Percentiles rank a stretch among this genome's conserved stretches.
Evolutionary conservation across 2,329 filamentous ascomycete genomes (phyloP).

Genomic region (Aspergillus japonicus): DNA sequence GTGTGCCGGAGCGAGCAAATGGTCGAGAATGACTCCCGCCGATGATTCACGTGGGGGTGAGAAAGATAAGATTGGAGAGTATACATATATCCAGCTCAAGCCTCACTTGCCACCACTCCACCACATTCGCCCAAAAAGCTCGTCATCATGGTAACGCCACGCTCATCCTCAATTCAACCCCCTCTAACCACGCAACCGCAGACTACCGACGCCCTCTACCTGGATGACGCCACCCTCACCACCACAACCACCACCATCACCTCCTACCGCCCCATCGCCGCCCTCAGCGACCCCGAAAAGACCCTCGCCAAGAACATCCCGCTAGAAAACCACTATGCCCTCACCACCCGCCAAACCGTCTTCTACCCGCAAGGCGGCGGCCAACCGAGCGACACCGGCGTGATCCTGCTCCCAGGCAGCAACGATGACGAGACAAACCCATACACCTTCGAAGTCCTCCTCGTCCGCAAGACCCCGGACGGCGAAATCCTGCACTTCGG

Average conservation of each 20-base stretch:
- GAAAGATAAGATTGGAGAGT: background rate
- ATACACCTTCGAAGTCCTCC: constrained; percentile 22
- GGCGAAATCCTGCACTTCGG: constrained; percentile 30
- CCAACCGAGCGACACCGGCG: constrained; percentile 29
- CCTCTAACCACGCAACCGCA: background rate
- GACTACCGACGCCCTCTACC: constrained; percentile 24
- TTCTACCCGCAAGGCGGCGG: constrained; percentile 31
- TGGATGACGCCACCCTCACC: constrained; percentile 24
- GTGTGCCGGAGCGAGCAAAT: background rate
- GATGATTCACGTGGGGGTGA: background rate
- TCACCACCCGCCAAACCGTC: constrained; percentile 27
- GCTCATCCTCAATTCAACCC: background rate
- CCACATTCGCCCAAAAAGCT: background rate
- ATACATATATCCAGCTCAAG: background rate
- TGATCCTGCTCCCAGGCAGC: background rate
- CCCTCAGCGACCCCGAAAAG: constrained; percentile 22
- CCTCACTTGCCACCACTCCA: background rate
- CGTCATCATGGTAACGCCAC: background rate
- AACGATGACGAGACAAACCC: constrained; percentile 2
- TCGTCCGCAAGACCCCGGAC: constrained; percentile 27
- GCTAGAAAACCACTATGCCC: constrained; percentile 16
- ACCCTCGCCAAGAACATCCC: constrained; percentile 21
- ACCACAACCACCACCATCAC: constrained; percentile 21
- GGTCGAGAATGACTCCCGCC: too few species aligned
- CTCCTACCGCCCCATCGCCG: constrained; percentile 21